Evolutionary conservation across 2,329 filamentous ascomycete genomes (phyloP).

Genomic region (Diplodia sapinea): DNA sequence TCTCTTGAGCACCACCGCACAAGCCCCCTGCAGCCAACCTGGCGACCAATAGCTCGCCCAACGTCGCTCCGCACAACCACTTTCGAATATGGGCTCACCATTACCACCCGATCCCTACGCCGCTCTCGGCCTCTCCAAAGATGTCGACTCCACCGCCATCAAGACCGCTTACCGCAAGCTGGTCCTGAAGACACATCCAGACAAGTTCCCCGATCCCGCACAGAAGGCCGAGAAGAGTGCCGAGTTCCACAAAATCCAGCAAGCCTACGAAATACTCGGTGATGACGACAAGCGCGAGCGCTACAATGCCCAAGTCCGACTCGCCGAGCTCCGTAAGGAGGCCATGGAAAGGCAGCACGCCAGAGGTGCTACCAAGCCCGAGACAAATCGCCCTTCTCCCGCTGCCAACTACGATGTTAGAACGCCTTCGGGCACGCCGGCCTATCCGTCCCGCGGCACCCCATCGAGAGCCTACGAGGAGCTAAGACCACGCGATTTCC

Average conservation of each 20-base stretch:
- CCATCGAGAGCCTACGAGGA: slow-evolving; percentile 38
- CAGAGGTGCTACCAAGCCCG: slow-evolving; percentile 35
- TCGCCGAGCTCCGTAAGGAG: slow-evolving; percentile 69
- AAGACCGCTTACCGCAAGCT: slow-evolving; percentile 83
- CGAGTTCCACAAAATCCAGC: slow-evolving; percentile 90
- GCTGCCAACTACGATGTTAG: slow-evolving; percentile 38
- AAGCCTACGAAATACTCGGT: slow-evolving; percentile 88
- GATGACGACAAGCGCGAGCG: slow-evolving; percentile 73
- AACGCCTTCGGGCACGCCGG: slow-evolving; percentile 10
- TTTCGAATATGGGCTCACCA: slow-evolving; percentile 52
- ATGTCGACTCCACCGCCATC: slow-evolving; percentile 74
- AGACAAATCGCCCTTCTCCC: slow-evolving; percentile 42
- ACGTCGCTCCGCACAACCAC: slow-evolving; percentile 41
- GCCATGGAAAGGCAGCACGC: slow-evolving; percentile 53
- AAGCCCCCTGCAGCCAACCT: slow-evolving; percentile 30
- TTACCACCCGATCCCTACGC: slow-evolving; percentile 77
- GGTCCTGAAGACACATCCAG: slow-evolving; percentile 85
- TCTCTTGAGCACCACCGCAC: slow-evolving; percentile 31
- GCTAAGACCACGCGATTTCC: slow-evolving; percentile 35
- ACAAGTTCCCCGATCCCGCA: slow-evolving; percentile 82
- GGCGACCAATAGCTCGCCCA: slow-evolving; percentile 30
- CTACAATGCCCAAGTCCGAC: slow-evolving; percentile 77
- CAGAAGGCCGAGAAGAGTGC: slow-evolving; percentile 79
- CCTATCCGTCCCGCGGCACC: slow-evolving; percentile 34
- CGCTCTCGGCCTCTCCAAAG: slow-evolving; percentile 73